Evolutionary conservation across 2,329 filamentous ascomycete species (phyloP).

Genomic region (Aureobasidium lini): DNA sequence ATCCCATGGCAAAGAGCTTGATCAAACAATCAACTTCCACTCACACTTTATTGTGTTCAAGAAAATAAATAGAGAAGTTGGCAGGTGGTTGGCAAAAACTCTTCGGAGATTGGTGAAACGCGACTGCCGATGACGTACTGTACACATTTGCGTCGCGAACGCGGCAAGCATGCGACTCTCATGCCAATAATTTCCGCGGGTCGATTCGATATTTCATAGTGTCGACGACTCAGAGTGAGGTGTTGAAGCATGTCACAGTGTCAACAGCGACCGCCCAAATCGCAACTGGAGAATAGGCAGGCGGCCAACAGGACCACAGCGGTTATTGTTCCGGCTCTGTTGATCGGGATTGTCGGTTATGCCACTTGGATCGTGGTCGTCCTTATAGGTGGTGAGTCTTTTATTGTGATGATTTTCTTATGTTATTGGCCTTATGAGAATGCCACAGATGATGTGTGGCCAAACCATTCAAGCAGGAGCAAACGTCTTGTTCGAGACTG

Average conservation of each 20-base stretch:
- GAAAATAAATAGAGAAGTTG: neutral
- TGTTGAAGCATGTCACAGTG: neutral
- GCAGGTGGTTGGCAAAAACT: neutral
- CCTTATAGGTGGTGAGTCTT: slow-evolving; percentile 56
- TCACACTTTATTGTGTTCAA: neutral
- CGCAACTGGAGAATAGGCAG: slow-evolving; percentile 15
- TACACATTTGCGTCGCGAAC: neutral
- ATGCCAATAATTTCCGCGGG: neutral
- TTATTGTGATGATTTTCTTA: neutral
- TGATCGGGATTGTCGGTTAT: slow-evolving; percentile 60
- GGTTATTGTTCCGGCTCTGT: slow-evolving; percentile 61
- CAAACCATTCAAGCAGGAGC: neutral
- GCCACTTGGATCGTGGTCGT: slow-evolving; percentile 64
- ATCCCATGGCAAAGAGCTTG: no score
- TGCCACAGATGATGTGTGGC: neutral
- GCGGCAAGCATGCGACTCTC: neutral
- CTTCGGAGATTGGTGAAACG: neutral
- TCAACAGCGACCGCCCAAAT: slow-evolving; percentile 9
- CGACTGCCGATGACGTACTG: slow-evolving; percentile 7
- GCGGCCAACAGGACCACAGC: slow-evolving; percentile 51
- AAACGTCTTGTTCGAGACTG: neutral
- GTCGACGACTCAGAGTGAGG: neutral
- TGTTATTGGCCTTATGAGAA: neutral
- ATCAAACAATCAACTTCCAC: no score
- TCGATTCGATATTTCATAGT: neutral